A percentile compares a stretch with the other conserved stretches of the same genome.
Evolutionary conservation across 1,284 basidiomycete species (phyloP).

Genomic region (Heterobasidion parviporum): DNA sequence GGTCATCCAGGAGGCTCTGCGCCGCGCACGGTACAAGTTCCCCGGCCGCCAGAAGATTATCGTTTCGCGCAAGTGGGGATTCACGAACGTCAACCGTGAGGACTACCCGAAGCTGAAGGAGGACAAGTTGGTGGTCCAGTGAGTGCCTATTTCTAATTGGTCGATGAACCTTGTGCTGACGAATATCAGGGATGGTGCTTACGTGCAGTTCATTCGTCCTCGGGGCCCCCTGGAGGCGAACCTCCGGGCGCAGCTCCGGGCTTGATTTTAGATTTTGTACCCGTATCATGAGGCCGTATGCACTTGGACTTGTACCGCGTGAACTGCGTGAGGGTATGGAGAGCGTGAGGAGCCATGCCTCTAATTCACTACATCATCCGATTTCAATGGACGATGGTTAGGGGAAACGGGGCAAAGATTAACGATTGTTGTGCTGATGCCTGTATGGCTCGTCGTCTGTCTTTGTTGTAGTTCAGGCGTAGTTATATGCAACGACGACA

Average conservation of each 20-base stretch:
- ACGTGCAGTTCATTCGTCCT: constrained; percentile 85
- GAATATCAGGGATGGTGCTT: constrained; percentile 67
- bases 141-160: constrained; percentile 24
- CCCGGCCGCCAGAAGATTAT: constrained; percentile 99
- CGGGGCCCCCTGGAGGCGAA: constrained; percentile 82
- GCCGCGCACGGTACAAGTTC: constrained; percentile 99
- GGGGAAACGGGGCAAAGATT: constrained; percentile 76
- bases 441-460: not conserved
- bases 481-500: not conserved
- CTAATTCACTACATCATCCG: constrained; percentile 73
- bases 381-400: constrained; percentile 57
- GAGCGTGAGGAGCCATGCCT: constrained; percentile 22
- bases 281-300: constrained; percentile 6
- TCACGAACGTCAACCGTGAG: constrained; percentile 90
- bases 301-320: not conserved
- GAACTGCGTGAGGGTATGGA: constrained; percentile 10
- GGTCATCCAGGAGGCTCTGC: constrained; percentile 94
- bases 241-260: constrained; percentile 77
- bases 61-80: constrained; percentile 96
- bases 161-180: not conserved
- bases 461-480: not conserved
- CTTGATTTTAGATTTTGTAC: constrained; percentile 18
- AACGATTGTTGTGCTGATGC: constrained; percentile 11
- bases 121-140: constrained; percentile 84
- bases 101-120: constrained; percentile 87